Evolutionary conservation across 163 green algal species (phyloP).

Genomic region (Dunaliella salina): DNA sequence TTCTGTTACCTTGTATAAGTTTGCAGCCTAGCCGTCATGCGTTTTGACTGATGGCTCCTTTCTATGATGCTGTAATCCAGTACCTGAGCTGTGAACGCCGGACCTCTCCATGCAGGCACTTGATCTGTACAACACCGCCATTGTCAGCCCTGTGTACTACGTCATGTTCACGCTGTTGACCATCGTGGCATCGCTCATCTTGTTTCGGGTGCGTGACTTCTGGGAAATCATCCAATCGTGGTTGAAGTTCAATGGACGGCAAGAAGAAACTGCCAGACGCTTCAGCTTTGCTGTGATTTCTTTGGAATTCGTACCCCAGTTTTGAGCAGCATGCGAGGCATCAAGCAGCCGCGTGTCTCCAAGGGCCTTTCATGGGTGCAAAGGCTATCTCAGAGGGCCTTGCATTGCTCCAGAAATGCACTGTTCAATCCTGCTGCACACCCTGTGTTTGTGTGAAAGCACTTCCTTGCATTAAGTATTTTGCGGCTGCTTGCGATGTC

Average conservation of each 20-base stretch:
- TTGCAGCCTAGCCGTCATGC: too few relatives aligned
- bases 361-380: not conserved
- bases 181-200: constrained; percentile 83
- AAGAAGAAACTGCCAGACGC: too few relatives aligned
- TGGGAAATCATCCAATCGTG: not conserved
- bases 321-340: not conserved
- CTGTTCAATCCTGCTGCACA: too few relatives aligned
- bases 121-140: constrained; percentile 96
- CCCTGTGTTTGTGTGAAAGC: too few relatives aligned
- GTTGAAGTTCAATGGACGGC: not conserved
- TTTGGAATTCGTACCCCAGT: not conserved
- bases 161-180: constrained; percentile 96
- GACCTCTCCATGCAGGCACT: constrained; percentile 48
- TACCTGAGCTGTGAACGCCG: too few relatives aligned
- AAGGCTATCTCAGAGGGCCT: not conserved
- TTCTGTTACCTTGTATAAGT: too few relatives aligned
- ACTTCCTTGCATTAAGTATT: too few relatives aligned
- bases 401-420: too few relatives aligned
- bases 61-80: too few relatives aligned
- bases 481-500: too few relatives aligned
- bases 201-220: constrained; percentile 71
- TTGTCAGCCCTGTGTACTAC: constrained; percentile 97
- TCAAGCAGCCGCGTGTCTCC: not conserved
- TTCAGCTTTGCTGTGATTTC: not conserved
- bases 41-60: too few relatives aligned